Evolutionary conservation across 768 basidiomycete genomes (phyloP), one percentile per base, ranked within the genome.

Genomic region (Mycena capillaripes): DNA sequence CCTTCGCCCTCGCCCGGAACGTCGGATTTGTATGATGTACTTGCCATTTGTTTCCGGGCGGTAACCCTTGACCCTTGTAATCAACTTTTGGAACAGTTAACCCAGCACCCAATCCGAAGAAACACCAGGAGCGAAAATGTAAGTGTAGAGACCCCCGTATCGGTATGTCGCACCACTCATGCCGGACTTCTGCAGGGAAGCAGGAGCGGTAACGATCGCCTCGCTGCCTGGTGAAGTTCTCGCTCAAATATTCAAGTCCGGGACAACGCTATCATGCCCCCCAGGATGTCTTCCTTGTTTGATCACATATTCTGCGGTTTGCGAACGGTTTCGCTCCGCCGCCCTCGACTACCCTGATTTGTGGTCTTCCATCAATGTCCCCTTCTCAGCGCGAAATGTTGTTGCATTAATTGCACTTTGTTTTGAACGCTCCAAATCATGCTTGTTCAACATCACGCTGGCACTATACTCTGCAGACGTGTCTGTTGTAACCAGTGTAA

Each of bases 391-490:
- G 55, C 55, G 63, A 34, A 50, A 69, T 32, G 55, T 50, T 21
- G 66, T 57, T 25, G 48, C 61, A 11, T 71, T 62, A 62, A 61
- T 59, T 25, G 52, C 30, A 50, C 11, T 62, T 16, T 71, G 46
- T 21, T 66, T 75, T n/a, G 66, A 75, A 16, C 74, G 70, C 27
- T 75, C 74, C 21, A 71, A 75, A 46, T 71, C 74, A 17, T 75
- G 74, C 56, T 30, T 75, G 25, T 75, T 75, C 67, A 66, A 75
- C 48, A 48, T 75, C 16, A 64, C 68, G 3, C 46, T 75, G n/a
- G 40, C 42, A 5, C 61, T 71, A n/a, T 44, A 62, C 11, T 25
- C 66, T 11, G 32, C 36, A 27, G 23, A 67, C 25, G 68, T 74
- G 69, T 9, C 42, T 21, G 34, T 71, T 27, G 36, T 75, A 14